phyloP scores from a whole-genome alignment of 2,329 filamentous ascomycete species.

The Pseudocercospora musae region DNA sequence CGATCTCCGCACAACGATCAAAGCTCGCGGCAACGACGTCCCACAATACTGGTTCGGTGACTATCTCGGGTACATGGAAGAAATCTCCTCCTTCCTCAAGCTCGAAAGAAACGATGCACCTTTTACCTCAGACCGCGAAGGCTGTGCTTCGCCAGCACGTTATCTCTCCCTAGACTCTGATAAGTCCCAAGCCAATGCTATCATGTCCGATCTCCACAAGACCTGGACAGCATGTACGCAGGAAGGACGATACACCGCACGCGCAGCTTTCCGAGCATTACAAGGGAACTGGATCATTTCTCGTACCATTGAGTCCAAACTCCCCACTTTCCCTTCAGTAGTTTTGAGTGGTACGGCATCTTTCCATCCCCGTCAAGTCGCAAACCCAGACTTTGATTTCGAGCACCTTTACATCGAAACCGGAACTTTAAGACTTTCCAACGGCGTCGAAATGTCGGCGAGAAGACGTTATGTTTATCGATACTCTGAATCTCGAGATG shows the following conservation, averaged over 20 bases:
- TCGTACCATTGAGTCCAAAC: constrained; percentile 28
- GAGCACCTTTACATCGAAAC: constrained; percentile 35
- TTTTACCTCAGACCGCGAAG: constrained; percentile 48
- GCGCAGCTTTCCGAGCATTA: constrained; percentile 33
- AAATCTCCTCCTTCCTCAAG: constrained; percentile 59
- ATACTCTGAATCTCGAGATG: constrained; percentile 60
- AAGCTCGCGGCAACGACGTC: constrained; percentile 47
- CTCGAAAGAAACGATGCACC: constrained; percentile 46
- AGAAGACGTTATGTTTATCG: constrained; percentile 69
- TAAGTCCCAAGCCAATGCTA: constrained; percentile 42
- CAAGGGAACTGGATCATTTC: constrained; percentile 33
- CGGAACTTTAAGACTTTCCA: constrained; percentile 25
- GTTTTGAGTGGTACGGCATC: constrained; percentile 28
- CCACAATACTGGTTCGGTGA: constrained; percentile 80
- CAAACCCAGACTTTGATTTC: constrained; percentile 29
- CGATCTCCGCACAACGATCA: constrained; percentile 47
- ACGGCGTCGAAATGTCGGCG: constrained; percentile 50
- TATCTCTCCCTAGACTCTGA: constrained; percentile 31
- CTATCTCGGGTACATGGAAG: constrained; percentile 72
- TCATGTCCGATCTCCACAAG: constrained; percentile 46
- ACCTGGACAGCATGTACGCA: constrained; percentile 26
- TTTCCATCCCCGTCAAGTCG: constrained; percentile 32
- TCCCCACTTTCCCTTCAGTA: constrained; percentile 28
- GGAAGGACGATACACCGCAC: constrained; percentile 27
- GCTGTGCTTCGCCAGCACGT: constrained; percentile 39